Evolutionary conservation across 2,329 filamentous ascomycete genomes (phyloP).

Genomic region (Pseudocercospora macadamiae): DNA sequence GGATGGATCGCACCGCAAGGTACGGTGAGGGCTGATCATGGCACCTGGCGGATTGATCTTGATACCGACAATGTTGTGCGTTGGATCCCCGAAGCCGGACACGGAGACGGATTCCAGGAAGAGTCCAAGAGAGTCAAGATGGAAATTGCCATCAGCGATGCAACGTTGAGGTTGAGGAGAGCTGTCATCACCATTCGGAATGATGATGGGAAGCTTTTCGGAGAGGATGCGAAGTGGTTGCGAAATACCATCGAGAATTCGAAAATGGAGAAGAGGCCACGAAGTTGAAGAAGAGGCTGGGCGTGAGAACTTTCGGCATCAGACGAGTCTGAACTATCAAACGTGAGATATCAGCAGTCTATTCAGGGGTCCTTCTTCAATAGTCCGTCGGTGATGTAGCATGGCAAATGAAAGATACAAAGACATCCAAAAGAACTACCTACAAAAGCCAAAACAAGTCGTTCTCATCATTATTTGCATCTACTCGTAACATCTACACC

Average conservation of each 20-base stretch:
- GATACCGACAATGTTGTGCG: neutral
- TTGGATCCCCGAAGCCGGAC: neutral
- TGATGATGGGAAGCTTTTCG: neutral
- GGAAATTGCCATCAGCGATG: neutral
- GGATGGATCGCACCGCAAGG: neutral
- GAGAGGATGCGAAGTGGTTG: neutral
- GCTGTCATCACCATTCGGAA: neutral
- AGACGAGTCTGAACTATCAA: no score
- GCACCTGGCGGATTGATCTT: neutral
- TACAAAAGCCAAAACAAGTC: no score
- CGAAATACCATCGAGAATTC: neutral
- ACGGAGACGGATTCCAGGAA: neutral
- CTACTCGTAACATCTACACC: no score
- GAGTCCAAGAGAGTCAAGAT: neutral
- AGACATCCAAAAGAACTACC: no score
- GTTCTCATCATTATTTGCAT: no score
- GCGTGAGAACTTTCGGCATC: neutral
- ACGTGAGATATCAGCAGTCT: no score
- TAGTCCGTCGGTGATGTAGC: no score
- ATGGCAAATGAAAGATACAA: no score
- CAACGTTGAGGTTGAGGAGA: neutral
- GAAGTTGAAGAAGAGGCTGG: neutral
- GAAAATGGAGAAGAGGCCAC: neutral
- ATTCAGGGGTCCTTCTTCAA: no score
- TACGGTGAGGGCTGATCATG: neutral